phyloP scores from a whole-genome alignment of 2,329 filamentous ascomycete genomes.

The Diaporthe ilicicola region DNA sequence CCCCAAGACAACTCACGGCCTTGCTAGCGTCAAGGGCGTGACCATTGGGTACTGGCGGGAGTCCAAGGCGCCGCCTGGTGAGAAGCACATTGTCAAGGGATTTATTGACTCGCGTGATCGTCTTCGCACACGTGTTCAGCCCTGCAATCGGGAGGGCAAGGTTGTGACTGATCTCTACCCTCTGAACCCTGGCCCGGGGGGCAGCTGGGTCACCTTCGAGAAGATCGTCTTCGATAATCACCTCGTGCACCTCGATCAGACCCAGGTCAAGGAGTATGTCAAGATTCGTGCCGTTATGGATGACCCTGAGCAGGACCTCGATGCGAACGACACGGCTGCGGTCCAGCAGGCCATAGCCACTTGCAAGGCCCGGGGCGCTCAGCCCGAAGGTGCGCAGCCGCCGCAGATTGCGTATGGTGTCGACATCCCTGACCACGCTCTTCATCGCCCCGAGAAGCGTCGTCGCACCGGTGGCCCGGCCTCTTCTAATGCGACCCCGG shows the following conservation, averaged over 20 bases:
- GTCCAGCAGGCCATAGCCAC: conserved; percentile 57
- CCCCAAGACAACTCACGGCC: conserved; percentile 40
- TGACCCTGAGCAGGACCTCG: conserved; percentile 49
- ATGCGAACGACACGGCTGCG: conserved; percentile 51
- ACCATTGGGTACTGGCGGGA: conserved; percentile 69
- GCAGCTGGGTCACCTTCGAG: conserved; percentile 72
- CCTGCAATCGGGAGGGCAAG: conserved; percentile 57
- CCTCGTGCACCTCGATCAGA: conserved; percentile 62
- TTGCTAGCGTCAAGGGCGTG: conserved; percentile 53
- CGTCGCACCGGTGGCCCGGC: conserved; percentile 49
- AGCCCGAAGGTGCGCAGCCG: conserved; percentile 51
- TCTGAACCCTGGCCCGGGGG: conserved; percentile 65
- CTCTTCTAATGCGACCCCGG: conserved; percentile 7
- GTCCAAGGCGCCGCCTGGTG: conserved; percentile 56
- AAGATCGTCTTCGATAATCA: conserved; percentile 66
- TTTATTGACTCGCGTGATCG: conserved; percentile 70
- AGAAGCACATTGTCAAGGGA: conserved; percentile 67
- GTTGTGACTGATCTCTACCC: conserved; percentile 55
- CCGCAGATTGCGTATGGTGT: conserved; percentile 60
- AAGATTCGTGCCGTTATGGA: conserved; percentile 57
- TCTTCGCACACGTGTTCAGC: conserved; percentile 66
- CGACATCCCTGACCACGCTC: conserved; percentile 55
- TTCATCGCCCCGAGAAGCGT: conserved; percentile 54
- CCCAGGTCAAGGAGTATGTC: conserved; percentile 70
- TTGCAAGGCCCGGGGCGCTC: conserved; percentile 50